phyloP scores from a whole-genome alignment of 139 green algal genomes.

The Chlamydomonas sp. region DNA sequence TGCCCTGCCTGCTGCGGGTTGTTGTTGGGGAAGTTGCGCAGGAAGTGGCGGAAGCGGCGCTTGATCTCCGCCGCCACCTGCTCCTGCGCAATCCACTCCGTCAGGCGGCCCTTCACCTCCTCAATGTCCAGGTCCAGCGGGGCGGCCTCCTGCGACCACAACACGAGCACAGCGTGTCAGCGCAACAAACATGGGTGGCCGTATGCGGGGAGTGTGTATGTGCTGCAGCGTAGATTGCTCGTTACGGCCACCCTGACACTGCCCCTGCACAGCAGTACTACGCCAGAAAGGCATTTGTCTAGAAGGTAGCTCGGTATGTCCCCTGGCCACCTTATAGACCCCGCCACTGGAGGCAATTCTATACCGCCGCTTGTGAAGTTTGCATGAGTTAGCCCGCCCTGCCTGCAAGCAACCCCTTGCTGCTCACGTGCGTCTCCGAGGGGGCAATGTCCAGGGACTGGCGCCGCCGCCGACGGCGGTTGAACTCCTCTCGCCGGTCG shows the following conservation, averaged over 20 bases:
- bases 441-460: background rate
- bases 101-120: conserved; percentile 65
- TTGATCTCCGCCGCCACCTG: conserved; percentile 66
- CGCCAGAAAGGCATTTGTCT: no score
- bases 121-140: conserved; percentile 67
- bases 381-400: background rate
- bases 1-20: conserved; percentile 10
- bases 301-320: no score
- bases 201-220: background rate
- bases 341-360: no score
- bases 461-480: conserved; percentile 26
- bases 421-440: conserved; percentile 9
- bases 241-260: no score
- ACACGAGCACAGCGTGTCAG: background rate
- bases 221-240: background rate
- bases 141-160: conserved; percentile 5
- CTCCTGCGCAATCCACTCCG: conserved; percentile 69
- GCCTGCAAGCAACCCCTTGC: background rate
- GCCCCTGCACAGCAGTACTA: no score
- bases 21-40: conserved; percentile 52
- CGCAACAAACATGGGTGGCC: background rate
- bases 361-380: background rate
- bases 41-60: conserved; percentile 74
- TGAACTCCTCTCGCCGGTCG: conserved; percentile 11
- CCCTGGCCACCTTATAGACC: no score